These are phyloP conservation scores for Neurospora sp. DNA, from an alignment of 495 filamentous ascomycete species.

Conservation along the genomic window DNA sequence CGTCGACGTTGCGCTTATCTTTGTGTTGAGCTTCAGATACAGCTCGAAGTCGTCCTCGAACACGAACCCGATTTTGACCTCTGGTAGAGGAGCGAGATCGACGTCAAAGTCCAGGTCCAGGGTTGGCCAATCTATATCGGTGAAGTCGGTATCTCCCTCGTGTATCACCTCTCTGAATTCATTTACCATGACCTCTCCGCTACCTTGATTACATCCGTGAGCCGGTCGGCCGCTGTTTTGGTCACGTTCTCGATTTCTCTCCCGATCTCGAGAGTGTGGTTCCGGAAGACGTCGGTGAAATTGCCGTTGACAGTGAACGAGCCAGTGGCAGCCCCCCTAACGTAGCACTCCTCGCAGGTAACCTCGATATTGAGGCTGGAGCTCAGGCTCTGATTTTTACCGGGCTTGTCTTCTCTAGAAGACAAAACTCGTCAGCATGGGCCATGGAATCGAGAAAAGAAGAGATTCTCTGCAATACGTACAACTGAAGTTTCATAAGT, in stretches of 20 bases:
- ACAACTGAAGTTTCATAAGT: background rate
- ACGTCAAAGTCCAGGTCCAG: constrained; percentile 27
- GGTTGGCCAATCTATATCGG: constrained; percentile 27
- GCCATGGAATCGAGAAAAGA: background rate
- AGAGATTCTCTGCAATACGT: background rate
- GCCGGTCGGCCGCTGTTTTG: constrained; percentile 11
- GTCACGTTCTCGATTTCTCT: constrained; percentile 26
- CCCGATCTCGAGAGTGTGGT: constrained; percentile 19
- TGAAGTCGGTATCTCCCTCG: constrained; percentile 21
- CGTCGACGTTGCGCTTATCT: constrained; percentile 29
- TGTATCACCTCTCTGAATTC: background rate
- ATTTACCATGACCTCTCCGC: background rate
- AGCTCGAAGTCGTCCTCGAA: constrained; percentile 42
- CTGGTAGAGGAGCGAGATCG: constrained; percentile 33
- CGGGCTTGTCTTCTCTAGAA: background rate
- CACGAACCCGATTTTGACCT: constrained; percentile 31
- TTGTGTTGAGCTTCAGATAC: constrained; percentile 40
- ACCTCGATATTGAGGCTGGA: constrained; percentile 23
- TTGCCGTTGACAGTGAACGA: constrained; percentile 30
- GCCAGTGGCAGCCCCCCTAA: constrained; percentile 36
- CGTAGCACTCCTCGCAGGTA: constrained; percentile 41
- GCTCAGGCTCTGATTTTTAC: background rate
- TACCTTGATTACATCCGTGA: constrained; percentile 15
- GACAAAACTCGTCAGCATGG: background rate
- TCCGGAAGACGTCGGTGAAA: constrained; percentile 23